Evolutionary conservation across 768 basidiomycete genomes (phyloP).

Genomic region (Pulveroboletus sp.): DNA sequence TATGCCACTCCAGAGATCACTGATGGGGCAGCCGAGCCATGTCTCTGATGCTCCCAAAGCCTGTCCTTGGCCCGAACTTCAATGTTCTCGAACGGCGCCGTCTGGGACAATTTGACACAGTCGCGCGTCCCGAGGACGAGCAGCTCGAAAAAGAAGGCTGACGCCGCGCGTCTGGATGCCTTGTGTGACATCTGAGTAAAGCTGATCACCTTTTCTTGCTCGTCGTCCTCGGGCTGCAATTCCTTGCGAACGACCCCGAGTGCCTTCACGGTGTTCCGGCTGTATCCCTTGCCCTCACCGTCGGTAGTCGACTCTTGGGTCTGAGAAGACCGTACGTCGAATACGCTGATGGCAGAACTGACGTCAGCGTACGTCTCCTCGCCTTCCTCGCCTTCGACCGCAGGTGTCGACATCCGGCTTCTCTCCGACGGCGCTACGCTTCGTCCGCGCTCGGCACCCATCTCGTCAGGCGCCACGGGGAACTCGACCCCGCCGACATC

Average conservation of each 20-base stretch:
- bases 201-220: slow-evolving; percentile 60
- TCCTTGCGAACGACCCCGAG: slow-evolving; percentile 70
- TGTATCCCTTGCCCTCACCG: slow-evolving; percentile 69
- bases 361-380: slow-evolving; percentile 67
- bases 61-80: slow-evolving; percentile 75
- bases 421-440: slow-evolving; percentile 53
- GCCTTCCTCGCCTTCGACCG: slow-evolving; percentile 55
- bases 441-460: slow-evolving; percentile 38
- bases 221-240: slow-evolving; percentile 51
- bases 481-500: slow-evolving; percentile 54
- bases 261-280: slow-evolving; percentile 86
- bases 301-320: slow-evolving; percentile 41
- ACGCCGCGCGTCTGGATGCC: slow-evolving; percentile 86
- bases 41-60: slow-evolving; percentile 73
- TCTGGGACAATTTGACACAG: slow-evolving; percentile 78
- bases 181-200: slow-evolving; percentile 79
- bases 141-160: slow-evolving; percentile 97
- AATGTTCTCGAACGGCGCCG: slow-evolving; percentile 78
- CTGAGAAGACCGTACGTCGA: slow-evolving; percentile 64
- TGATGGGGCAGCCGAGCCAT: slow-evolving; percentile 42
- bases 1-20: slow-evolving; percentile 41
- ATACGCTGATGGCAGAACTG: slow-evolving; percentile 74
- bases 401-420: slow-evolving; percentile 67
- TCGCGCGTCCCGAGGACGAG: slow-evolving; percentile 93
- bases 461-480: slow-evolving; percentile 28